Evolutionary conservation across 768 basidiomycete genomes (phyloP), one percentile per base, ranked within the genome.

Genomic region (Cantharellus anzutake): DNA sequence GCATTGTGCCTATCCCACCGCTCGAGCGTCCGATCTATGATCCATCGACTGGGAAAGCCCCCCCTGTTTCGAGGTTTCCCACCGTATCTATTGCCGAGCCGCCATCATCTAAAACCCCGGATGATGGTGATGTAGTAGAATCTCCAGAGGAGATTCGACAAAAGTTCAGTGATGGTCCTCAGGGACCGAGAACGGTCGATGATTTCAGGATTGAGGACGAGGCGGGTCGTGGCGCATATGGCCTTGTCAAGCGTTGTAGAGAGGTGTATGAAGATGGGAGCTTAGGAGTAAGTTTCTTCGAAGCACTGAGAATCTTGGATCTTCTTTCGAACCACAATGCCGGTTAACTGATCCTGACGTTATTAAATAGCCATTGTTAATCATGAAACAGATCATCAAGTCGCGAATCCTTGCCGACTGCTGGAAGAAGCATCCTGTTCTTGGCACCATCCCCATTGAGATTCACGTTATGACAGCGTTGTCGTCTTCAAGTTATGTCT

Each of bases 371-470:
- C 84, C 91, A 2, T 82, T 86, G 42, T 73, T 96, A 61, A 84
- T 99, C 66, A 91, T 99, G 72, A 99, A 99, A 68, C 93, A 96
- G 71, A 84, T 98, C 67, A 93, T 98, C 75, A 98, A 98, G 71
- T 92, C 89, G 53, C 86, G 96, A 57, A 99, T 99, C 61, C 78
- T 99, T 58, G 94, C 94, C 39, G 94, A 99, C 73, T 98, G 94
- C 71, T 99, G 96, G 96, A 98, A 98, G 74, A 88, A 87, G 67
- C 94, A 99, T 69, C 86, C 87, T 50, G 80, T 84, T 63, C 80
- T 87, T 69, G 94, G 94, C 60, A 96, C 96, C 4, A 96, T 98
- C 66, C 94, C 96, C 14, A 94, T 98, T 73, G 96, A 99, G 73
- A 94, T 94, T 35, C 87, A 86, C 68, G 87, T 91, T 67, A 86